Evolutionary conservation across 352 stramenopile genomes (phyloP).

Genomic region (Phytophthora uliginosa): DNA sequence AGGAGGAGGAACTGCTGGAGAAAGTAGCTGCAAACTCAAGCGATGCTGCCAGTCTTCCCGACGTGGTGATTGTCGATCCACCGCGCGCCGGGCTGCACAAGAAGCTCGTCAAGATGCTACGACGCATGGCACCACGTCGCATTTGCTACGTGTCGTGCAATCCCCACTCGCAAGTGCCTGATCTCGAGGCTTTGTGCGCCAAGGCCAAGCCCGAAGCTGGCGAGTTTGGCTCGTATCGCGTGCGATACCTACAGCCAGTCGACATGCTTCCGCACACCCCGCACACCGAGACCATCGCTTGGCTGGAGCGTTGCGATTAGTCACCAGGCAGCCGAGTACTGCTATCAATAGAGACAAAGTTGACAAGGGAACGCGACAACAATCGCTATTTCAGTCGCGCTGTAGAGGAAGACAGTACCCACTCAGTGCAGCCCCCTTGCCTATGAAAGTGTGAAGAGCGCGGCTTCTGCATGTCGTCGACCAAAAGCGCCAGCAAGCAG

Average conservation of each 20-base stretch:
- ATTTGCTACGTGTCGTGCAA: slow-evolving; percentile 90
- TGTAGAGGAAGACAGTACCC: neutral
- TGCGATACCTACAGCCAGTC: slow-evolving; percentile 70
- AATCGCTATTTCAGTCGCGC: slow-evolving; percentile 14
- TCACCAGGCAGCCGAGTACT: neutral
- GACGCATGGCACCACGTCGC: slow-evolving; percentile 45
- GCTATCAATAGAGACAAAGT: slow-evolving; percentile 17
- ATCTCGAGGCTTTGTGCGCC: slow-evolving; percentile 60
- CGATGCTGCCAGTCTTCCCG: slow-evolving; percentile 36
- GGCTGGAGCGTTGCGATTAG: slow-evolving; percentile 52
- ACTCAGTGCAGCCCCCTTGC: neutral
- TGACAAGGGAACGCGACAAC: neutral
- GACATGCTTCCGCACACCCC: slow-evolving; percentile 87
- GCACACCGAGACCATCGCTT: slow-evolving; percentile 84
- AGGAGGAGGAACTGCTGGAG: slow-evolving; percentile 46
- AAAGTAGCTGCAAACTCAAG: slow-evolving; percentile 26
- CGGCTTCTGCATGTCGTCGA: slow-evolving; percentile 20
- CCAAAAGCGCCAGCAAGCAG: neutral
- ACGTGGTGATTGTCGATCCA: slow-evolving; percentile 83
- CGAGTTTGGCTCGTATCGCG: slow-evolving; percentile 43
- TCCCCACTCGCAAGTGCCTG: slow-evolving; percentile 63
- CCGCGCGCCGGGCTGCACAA: slow-evolving; percentile 75
- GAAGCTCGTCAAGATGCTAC: slow-evolving; percentile 72
- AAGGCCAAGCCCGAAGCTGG: slow-evolving; percentile 27
- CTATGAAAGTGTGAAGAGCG: neutral